Evolutionary conservation across 2,329 filamentous ascomycete genomes (phyloP), one percentile per base, ranked within the genome.

Genomic region (Phialocephala subalpina): DNA sequence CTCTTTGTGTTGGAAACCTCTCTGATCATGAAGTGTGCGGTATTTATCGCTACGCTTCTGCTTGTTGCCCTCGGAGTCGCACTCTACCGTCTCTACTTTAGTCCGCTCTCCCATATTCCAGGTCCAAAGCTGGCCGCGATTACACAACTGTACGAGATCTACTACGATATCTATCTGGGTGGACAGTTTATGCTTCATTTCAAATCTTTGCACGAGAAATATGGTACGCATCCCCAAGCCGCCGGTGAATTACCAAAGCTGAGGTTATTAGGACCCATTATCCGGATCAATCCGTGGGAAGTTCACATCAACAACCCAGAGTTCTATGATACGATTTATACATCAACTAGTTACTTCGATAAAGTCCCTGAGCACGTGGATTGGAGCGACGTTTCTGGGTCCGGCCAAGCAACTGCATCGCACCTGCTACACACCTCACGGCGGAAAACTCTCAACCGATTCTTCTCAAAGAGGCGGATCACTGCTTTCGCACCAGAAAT

Each of bases 211-310:
- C 68, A 72, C 35, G 35, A 62, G 45, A 40, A 65, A 58, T 69
- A 72, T 52, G 70, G 69, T 68, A 14, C 25, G n/a, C n/a, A n/a
- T 60, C 58, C 16, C 16, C 11, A 16, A 29, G 8, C 22, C 25
- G 29, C 36, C 16, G 3, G 35, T 29, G 29, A 8, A 7, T 20
- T 16, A 42, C n/a, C 33, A 3, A 52, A 18, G n/a, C 27, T 56
- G n/a, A 40, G 22, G n/a, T 29, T 20, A 18, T 12, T 20, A 77
- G 76, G 77, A 1, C 76, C 76, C 0, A 74, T 79, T n/a, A 67
- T 78, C 58, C 70, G 75, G 18, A 74, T 78, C 64, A 77, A 71
- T 40, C 66, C 63, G 5, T 40, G 66, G 20, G 75, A 79, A 52
- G 36, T 78, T 1, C 73, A 75, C 47, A 74, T 76, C 47, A 62